phyloP scores from a whole-genome alignment of 164 flowering plant species.

The Magnolia sinica region DNA sequence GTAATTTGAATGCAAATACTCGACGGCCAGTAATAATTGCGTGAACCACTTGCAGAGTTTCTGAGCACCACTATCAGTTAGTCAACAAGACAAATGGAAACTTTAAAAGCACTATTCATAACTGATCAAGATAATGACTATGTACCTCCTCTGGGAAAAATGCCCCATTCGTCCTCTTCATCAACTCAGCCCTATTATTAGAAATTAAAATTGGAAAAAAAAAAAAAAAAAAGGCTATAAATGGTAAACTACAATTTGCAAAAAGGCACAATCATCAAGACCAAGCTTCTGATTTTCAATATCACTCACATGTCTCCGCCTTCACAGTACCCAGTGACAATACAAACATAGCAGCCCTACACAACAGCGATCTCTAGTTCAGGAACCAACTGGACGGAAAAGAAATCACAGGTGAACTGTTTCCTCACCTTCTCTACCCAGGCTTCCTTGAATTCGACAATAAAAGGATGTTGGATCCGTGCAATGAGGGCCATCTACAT shows the following conservation, averaged over 20 bases:
- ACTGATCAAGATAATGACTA: neutral
- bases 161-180: constrained; percentile 83
- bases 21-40: constrained; percentile 87
- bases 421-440: constrained; percentile 94
- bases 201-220: too few relatives aligned
- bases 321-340: constrained; percentile 98
- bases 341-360: constrained; percentile 99
- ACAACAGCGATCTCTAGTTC: constrained; percentile 8
- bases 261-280: neutral
- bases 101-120: neutral
- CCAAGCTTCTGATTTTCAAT: neutral
- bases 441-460: constrained; percentile 95
- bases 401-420: neutral
- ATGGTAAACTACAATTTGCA: neutral
- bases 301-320: constrained; percentile 97
- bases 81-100: neutral
- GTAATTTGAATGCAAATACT: constrained; percentile 83
- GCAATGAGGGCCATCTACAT: constrained; percentile 94
- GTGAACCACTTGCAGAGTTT: constrained; percentile 97
- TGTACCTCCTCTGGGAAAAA: constrained; percentile 93
- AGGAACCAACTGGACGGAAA: constrained; percentile 7
- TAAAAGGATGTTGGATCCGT: constrained; percentile 85
- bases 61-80: constrained; percentile 32
- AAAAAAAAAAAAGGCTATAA: neutral
- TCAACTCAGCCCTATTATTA: constrained; percentile 75